These are phyloP conservation scores for Jamesozyma spencerorum DNA, from an alignment of 805 yeast species.

Conservation along the genomic window DNA sequence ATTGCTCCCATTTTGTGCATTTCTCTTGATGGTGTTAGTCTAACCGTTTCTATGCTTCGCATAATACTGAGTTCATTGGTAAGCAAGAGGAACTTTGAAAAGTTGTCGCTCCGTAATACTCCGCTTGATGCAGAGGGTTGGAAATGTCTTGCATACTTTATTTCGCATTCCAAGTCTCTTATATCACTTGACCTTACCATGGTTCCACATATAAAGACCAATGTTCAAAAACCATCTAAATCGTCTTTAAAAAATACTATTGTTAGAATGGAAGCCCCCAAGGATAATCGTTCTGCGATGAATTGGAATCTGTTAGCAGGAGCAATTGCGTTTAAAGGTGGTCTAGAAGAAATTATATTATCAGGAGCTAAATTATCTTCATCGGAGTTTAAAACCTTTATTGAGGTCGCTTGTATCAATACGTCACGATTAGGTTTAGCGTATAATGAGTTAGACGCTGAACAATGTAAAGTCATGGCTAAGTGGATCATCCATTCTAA, in stretches of 20 bases:
- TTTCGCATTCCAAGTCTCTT: slow-evolving; percentile 52
- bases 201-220: slow-evolving; percentile 31
- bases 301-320: slow-evolving; percentile 80
- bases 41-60: slow-evolving; percentile 68
- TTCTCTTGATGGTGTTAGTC: slow-evolving; percentile 67
- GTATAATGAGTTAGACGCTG: slow-evolving; percentile 52
- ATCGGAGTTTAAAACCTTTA: slow-evolving; percentile 48
- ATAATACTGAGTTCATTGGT: slow-evolving; percentile 57
- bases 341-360: slow-evolving; percentile 69
- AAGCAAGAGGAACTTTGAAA: slow-evolving; percentile 55
- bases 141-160: slow-evolving; percentile 69
- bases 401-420: slow-evolving; percentile 47
- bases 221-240: slow-evolving; percentile 33
- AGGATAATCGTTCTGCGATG: slow-evolving; percentile 50
- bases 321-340: slow-evolving; percentile 63
- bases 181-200: slow-evolving; percentile 56
- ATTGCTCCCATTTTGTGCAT: slow-evolving; percentile 75
- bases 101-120: slow-evolving; percentile 71
- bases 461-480: slow-evolving; percentile 51
- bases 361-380: slow-evolving; percentile 66
- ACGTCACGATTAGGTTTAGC: slow-evolving; percentile 72
- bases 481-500: slow-evolving; percentile 43
- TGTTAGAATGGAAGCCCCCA: slow-evolving; percentile 32
- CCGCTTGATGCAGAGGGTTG: slow-evolving; percentile 70
- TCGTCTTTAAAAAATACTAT: slow-evolving; percentile 21